Base-by-base conservation (phyloP, 495 filamentous ascomycete species). In the Filosporella fistucella region DNA sequence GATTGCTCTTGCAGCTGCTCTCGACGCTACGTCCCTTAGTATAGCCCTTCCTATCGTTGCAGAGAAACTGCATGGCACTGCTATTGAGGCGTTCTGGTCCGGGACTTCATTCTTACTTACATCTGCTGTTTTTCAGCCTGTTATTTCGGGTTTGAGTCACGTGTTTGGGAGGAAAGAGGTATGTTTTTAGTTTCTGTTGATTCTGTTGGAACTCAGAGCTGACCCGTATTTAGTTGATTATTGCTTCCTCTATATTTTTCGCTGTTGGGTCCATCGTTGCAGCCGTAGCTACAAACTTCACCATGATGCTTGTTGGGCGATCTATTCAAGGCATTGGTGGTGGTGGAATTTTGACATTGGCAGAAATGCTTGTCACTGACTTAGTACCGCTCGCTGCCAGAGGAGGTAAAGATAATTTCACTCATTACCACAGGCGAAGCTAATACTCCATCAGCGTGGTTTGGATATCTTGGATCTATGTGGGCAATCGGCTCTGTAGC, bases 11-110 rank as follows among this genome's bases (percentile, higher is more conserved):
- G 82, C 83, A 68, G 81, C 77, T 4, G 84, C 86, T 20, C 65
- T 90, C 16, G 86, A 90, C 63, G 84, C 82, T 1, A 89, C 86
- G 2, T 86, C 81, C 2, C 68, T 89, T 13, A 82, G 80, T 7
- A 83, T 89, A 17, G 86, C 86, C 3, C 59, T 90, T 35, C 85
- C 86, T 1, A 75, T 69, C 12, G 78, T 82, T 42, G 67, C 76
- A 16, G 46, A 62, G 8, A 63, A 64, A 7, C 65, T 81, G 11
- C 42, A 65, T 23, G 76, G 77, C 18, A 70, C 69, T 0, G 76
- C 77, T 12, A 69, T 88, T 50, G 68, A 82, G 51, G 73, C 76
- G 23, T 82, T 81, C 60, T 82, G 78, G 78, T 60, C 70, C 6
- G 76, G 75, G 1, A 77, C 76, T 2, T 71, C 71, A 4, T 82